A percentile compares a stretch with the other conserved stretches of the same genome.
Conservation (phyloP, 225 moss, liverwort and hornwort genomes). For the Bryoerythrophyllum caledonicum region DNA sequence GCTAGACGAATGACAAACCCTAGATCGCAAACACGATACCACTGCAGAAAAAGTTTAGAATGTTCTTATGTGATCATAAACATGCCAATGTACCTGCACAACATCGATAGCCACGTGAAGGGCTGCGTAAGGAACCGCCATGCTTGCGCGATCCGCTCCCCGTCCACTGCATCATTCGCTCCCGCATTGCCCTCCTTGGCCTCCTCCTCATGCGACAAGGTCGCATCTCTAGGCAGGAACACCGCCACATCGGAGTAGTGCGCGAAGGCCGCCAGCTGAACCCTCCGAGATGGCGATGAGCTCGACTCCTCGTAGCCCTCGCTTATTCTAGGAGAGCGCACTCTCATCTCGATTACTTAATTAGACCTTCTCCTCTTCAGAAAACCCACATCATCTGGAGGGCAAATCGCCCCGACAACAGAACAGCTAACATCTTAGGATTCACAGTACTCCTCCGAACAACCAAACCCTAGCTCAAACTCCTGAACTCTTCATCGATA, state of each 20-base stretch:
- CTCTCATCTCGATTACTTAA: constrained; percentile 36
- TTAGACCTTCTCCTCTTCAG: neutral
- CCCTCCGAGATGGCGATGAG: constrained; percentile 22
- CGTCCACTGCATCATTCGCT: constrained; percentile 13
- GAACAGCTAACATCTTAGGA: neutral
- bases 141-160: constrained; percentile 20
- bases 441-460: neutral
- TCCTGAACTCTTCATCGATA: neutral
- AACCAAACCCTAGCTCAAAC: neutral
- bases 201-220: constrained; percentile 37
- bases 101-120: constrained; percentile 71
- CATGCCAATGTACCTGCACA: constrained; percentile 47
- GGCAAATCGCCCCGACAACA: neutral
- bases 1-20: neutral
- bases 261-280: constrained; percentile 37
- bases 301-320: constrained; percentile 42
- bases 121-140: constrained; percentile 45
- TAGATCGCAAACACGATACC: neutral
- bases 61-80: neutral
- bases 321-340: constrained; percentile 41
- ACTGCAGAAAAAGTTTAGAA: neutral
- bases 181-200: constrained; percentile 21
- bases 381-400: neutral
- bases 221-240: constrained; percentile 35
- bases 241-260: constrained; percentile 42